Evolutionary conservation across 1,284 basidiomycete genomes (phyloP), one percentile per base, ranked within the genome.

Genomic region (Athelia psychrophila): DNA sequence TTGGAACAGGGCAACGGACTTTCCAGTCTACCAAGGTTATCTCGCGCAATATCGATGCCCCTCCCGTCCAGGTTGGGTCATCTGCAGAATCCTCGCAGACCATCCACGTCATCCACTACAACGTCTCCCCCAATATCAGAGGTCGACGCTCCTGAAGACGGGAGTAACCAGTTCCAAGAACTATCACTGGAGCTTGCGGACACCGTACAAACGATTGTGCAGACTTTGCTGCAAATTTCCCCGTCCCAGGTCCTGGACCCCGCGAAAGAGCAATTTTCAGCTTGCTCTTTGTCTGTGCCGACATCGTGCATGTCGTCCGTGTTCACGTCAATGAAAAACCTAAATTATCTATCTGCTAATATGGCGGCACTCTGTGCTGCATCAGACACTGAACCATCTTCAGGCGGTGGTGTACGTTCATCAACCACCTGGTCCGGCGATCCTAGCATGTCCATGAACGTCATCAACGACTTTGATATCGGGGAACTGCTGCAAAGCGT

Each of bases 211-310:
- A 84, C 87, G 71, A 82, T 91, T 51, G 88, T 95, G 32, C 93
- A 95, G 64, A 95, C 90, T 0, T 79, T 96, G 57, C 78, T 95
- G 2, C 92, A 94, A 63, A 77, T 95, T 52, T 90, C 91, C 0
- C 93, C 93, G 1, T 82, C 88, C 0, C 93, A 95, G 65, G 73
- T 95, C n/a, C 78, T 95, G 30, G 93, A 95, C 63, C 84, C 89
- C n/a, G 86, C 87, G 4, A 94, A 91, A 65, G 93, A 95, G 64
- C 92, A 94, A 64, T 91, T 93, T 63, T 87, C 93, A 2, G 88
- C 90, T 24, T 95, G 91, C 66, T 81, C 92, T 0, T 70, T 95
- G 16, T 86, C 91, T 32, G 79, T 95, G 46, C 93, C 93, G 2
- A 90, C 89, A 0, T 83, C 93, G 2, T 91, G 87, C 54, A 78